Conservation (phyloP, 2,329 filamentous ascomycete genomes). For the Elsinoe ampelina region DNA sequence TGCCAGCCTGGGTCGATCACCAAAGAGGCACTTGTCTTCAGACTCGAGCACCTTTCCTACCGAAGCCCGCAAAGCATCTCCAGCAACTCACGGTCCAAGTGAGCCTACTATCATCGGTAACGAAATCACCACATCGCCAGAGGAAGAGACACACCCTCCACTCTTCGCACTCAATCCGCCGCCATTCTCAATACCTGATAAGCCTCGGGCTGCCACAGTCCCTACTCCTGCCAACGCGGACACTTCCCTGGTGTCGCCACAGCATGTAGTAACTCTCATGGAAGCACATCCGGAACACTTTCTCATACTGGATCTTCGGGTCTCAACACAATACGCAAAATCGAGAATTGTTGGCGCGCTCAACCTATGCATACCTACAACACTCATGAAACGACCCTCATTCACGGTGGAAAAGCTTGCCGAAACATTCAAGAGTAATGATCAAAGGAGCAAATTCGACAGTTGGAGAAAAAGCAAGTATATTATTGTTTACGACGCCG, state of each 20-base stretch:
- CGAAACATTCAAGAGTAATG: constrained; percentile 65
- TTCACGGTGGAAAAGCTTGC: constrained; percentile 83
- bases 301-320: constrained; percentile 75
- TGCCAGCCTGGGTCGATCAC: constrained; percentile 30
- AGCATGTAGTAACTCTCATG: constrained; percentile 41
- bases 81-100: constrained; percentile 32
- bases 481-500: constrained; percentile 80
- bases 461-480: constrained; percentile 64
- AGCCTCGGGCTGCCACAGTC: constrained; percentile 39
- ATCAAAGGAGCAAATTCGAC: constrained; percentile 63
- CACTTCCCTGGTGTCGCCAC: constrained; percentile 34
- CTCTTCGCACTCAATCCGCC: constrained; percentile 17
- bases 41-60: constrained; percentile 35
- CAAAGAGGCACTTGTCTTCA: constrained; percentile 41
- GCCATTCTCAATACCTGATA: constrained; percentile 16
- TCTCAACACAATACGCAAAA: constrained; percentile 69
- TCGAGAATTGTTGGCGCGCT: constrained; percentile 71
- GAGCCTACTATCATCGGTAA: constrained; percentile 18
- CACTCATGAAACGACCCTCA: constrained; percentile 77
- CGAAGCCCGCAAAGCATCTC: constrained; percentile 38
- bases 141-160: constrained; percentile 24
- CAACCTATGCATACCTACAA: constrained; percentile 92
- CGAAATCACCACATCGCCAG: constrained; percentile 17
- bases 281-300: constrained; percentile 42
- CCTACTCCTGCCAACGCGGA: constrained; percentile 28